These are phyloP conservation scores for Mortierella alpina DNA, from an alignment of 192 early-diverging fungal species.

Conservation along the genomic window DNA sequence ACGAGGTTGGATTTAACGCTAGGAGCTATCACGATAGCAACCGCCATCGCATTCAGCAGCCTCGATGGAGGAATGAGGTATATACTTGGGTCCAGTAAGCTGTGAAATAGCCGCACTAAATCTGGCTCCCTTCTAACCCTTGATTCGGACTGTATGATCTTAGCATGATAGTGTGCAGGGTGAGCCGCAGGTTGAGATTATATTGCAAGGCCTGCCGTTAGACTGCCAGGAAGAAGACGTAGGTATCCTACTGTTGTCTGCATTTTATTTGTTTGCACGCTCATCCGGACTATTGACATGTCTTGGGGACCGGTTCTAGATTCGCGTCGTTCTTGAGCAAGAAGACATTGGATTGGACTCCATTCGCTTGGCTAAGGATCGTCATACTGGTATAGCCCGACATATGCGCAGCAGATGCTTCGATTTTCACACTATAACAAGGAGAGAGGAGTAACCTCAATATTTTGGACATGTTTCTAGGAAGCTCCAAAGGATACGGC, in stretches of 20 bases:
- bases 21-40: too few relatives aligned
- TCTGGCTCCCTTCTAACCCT: too few relatives aligned
- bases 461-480: not conserved
- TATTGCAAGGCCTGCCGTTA: conserved; percentile 31
- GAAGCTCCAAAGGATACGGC: conserved; percentile 37
- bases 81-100: too few relatives aligned
- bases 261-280: not conserved
- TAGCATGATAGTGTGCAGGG: conserved; percentile 5
- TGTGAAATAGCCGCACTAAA: too few relatives aligned
- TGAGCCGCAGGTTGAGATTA: conserved; percentile 32
- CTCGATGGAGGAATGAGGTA: too few relatives aligned
- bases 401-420: not conserved
- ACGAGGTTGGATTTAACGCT: too few relatives aligned
- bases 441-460: not conserved
- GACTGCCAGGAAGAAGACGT: conserved; percentile 30
- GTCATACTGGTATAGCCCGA: conserved; percentile 28
- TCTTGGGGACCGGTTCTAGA: not conserved
- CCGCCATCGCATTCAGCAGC: too few relatives aligned
- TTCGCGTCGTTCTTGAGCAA: conserved; percentile 23
- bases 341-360: conserved; percentile 29
- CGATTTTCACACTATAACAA: too few relatives aligned
- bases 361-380: conserved; percentile 27
- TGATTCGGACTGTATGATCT: not conserved
- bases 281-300: not conserved
- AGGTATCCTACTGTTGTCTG: not conserved